phyloP scores from a whole-genome alignment of 1,284 basidiomycete species.

The Schizophyllum commune region DNA sequence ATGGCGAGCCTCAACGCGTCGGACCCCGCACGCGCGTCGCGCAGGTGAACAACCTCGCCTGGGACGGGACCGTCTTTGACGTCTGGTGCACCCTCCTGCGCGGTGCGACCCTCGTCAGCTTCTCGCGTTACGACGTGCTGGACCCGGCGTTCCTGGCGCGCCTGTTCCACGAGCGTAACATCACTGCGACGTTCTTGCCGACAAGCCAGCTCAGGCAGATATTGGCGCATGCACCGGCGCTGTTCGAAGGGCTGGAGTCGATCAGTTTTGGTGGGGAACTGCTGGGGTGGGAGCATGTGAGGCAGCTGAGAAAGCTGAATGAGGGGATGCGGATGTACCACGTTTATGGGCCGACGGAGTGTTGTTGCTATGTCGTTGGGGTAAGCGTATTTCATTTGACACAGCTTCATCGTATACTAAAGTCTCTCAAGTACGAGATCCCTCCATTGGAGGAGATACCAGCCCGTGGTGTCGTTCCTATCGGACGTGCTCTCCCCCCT shows the following conservation, averaged over 20 bases:
- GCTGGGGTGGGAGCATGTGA: neutral
- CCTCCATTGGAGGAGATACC: neutral
- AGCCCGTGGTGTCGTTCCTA: neutral
- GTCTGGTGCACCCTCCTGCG: constrained; percentile 2
- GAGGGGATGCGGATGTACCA: neutral
- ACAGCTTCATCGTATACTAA: neutral
- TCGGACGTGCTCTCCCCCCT: neutral
- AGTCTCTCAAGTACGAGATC: neutral
- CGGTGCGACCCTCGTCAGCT: constrained; percentile 2
- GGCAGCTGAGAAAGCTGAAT: neutral
- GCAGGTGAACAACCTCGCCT: constrained; percentile 1
- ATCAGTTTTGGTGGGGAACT: constrained; percentile 1
- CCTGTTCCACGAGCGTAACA: neutral
- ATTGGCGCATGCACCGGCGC: neutral
- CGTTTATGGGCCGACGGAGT: constrained; percentile 1
- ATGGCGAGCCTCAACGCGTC: neutral
- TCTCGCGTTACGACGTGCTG: constrained; percentile 1
- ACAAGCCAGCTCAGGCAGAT: neutral
- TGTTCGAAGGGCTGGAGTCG: neutral
- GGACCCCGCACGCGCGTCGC: neutral
- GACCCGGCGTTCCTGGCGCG: constrained; percentile 1
- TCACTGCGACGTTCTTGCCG: constrained; percentile 1
- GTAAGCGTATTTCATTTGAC: neutral
- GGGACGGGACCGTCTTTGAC: constrained; percentile 3
- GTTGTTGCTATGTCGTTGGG: neutral